These are phyloP conservation scores for Inosperma sp. DNA, from an alignment of 768 basidiomycete species.

Conservation along the genomic window DNA sequence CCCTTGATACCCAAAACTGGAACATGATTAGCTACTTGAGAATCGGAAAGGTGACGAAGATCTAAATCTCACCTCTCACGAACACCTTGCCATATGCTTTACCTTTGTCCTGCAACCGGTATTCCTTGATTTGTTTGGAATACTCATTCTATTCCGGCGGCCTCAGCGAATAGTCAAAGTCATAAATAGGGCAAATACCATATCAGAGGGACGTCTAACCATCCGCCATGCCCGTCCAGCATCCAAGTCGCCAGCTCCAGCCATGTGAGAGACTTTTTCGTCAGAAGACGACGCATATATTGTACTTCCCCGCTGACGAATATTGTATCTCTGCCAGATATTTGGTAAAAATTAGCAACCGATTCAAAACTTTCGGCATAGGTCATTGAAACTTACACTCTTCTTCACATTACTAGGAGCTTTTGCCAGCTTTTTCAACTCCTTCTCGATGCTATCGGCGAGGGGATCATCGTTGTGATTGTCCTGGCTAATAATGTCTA, in stretches of 20 bases:
- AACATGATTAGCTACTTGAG: not conserved
- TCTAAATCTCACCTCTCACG: constrained; percentile 73
- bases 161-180: too few species aligned
- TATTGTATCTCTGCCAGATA: constrained; percentile 65
- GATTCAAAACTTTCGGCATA: too few species aligned
- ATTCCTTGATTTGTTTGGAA: constrained; percentile 83
- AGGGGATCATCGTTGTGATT: constrained; percentile 47
- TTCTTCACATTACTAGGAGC: constrained; percentile 30
- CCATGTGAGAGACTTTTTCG: constrained; percentile 67
- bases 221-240: constrained; percentile 81
- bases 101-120: constrained; percentile 70
- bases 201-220: constrained; percentile 87
- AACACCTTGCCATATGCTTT: constrained; percentile 92
- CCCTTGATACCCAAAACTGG: constrained; percentile 73
- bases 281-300: constrained; percentile 82
- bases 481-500: constrained; percentile 35
- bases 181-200: constrained; percentile 68
- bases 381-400: constrained; percentile 39
- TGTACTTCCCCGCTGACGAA: constrained; percentile 69
- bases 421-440: constrained; percentile 61
- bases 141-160: constrained; percentile 92
- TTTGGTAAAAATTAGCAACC: constrained; percentile 6
- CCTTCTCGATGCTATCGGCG: constrained; percentile 67
- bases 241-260: constrained; percentile 78
- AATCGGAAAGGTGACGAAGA: too few species aligned